Conservation (phyloP, 306 rosid genomes). For the Canavalia ensiformis region DNA sequence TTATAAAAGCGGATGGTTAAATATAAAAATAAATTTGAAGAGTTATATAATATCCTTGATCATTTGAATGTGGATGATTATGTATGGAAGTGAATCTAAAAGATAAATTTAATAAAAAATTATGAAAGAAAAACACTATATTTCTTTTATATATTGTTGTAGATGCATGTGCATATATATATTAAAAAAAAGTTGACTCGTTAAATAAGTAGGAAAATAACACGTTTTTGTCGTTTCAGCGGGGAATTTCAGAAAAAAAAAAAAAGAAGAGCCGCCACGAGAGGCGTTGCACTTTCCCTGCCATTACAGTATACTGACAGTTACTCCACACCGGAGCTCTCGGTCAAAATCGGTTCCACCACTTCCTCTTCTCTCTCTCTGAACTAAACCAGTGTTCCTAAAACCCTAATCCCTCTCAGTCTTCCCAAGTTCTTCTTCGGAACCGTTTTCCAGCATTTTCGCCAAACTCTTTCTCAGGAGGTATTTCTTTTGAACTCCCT, state of each 20-base stretch:
- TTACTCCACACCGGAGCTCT: neutral
- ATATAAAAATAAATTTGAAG: too few species aligned
- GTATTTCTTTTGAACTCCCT: conserved; percentile 25
- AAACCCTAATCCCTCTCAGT: conserved; percentile 3
- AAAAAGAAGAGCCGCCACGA: conserved; percentile 54
- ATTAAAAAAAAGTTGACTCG: too few species aligned
- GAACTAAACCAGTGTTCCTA: neutral
- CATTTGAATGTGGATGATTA: too few species aligned
- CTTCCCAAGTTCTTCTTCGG: conserved; percentile 2
- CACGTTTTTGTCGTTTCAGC: conserved; percentile 36
- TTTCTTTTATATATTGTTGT: too few species aligned
- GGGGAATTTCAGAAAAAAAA: neutral
- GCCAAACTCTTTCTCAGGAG: conserved; percentile 34
- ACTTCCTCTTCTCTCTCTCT: neutral
- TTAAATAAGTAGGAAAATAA: neutral
- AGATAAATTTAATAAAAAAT: too few species aligned
- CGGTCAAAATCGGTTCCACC: neutral
- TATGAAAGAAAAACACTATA: too few species aligned
- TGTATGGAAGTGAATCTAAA: too few species aligned
- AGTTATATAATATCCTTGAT: too few species aligned
- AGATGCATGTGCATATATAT: too few species aligned
- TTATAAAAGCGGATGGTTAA: too few species aligned
- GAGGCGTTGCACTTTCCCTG: neutral
- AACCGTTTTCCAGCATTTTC: conserved; percentile 28
- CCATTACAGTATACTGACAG: neutral